Conservation (phyloP, 139 green algal genomes). For the Chlorella sorokiniana region DNA sequence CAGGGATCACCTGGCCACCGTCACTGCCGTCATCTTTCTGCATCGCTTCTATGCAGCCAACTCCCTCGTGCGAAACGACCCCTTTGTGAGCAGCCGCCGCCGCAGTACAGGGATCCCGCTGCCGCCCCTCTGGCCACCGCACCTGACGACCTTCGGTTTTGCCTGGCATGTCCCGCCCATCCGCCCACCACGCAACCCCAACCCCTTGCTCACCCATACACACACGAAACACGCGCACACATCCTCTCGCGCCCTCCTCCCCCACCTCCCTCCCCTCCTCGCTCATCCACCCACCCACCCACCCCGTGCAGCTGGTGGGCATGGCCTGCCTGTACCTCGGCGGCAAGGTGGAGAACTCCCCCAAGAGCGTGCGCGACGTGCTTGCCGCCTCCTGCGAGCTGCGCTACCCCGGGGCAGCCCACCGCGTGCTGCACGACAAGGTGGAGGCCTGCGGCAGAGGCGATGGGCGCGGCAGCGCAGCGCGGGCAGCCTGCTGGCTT, state of each 20-base stretch:
- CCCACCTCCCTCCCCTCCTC: background rate
- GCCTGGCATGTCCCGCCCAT: background rate
- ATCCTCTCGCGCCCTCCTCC: background rate
- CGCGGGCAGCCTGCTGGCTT: too few species aligned
- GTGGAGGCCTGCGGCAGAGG: background rate
- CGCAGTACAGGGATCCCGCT: too few species aligned
- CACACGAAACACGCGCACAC: background rate
- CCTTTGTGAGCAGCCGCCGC: constrained; percentile 51
- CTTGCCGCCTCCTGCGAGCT: constrained; percentile 33
- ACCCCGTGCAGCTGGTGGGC: constrained; percentile 71
- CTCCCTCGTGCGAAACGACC: constrained; percentile 71
- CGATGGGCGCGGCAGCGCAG: too few species aligned
- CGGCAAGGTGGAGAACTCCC: constrained; percentile 86
- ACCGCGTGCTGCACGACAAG: background rate
- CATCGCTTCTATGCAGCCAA: constrained; percentile 73
- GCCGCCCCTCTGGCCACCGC: background rate
- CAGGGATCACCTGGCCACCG: constrained; percentile 47
- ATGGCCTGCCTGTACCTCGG: constrained; percentile 86
- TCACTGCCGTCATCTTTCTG: constrained; percentile 58
- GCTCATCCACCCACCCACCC: background rate
- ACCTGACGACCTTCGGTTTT: too few species aligned
- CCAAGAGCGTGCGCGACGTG: constrained; percentile 72
- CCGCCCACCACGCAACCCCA: background rate
- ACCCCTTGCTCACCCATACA: too few species aligned
- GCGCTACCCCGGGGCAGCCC: background rate